Conservation (phyloP, 352 stramenopile genomes). For the Sclerospora graminicola region DNA sequence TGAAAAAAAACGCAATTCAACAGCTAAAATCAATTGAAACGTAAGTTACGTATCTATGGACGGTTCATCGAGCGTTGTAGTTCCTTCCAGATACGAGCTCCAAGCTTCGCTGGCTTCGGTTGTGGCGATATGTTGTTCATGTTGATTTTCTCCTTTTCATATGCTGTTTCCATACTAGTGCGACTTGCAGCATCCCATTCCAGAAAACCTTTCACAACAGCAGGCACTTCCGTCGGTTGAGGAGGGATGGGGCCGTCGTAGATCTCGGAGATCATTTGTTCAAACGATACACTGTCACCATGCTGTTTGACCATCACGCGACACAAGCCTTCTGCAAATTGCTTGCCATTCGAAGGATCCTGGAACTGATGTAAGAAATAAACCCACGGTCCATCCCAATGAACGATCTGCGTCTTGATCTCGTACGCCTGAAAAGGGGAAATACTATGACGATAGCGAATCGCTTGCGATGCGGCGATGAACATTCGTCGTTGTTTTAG, state of each 20-base stretch:
- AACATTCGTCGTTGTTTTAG: slow-evolving; percentile 59
- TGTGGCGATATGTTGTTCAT: not conserved
- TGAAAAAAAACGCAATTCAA: too few species aligned
- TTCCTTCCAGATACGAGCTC: slow-evolving; percentile 19
- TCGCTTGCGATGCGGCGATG: slow-evolving; percentile 44
- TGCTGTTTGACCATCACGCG: slow-evolving; percentile 23
- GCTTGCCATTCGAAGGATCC: slow-evolving; percentile 32
- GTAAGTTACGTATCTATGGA: too few species aligned
- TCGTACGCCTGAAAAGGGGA: slow-evolving; percentile 47
- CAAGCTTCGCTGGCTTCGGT: slow-evolving; percentile 12
- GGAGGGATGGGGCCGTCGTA: slow-evolving; percentile 13
- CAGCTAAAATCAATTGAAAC: too few species aligned
- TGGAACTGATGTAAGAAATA: slow-evolving; percentile 57
- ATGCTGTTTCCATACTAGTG: slow-evolving; percentile 23
- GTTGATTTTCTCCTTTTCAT: slow-evolving; percentile 7
- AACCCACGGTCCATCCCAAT: slow-evolving; percentile 49
- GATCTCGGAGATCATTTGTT: slow-evolving; percentile 24
- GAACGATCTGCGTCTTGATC: slow-evolving; percentile 41
- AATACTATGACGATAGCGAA: slow-evolving; percentile 56
- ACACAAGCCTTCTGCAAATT: slow-evolving; percentile 44
- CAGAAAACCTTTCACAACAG: slow-evolving; percentile 28
- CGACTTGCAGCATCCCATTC: slow-evolving; percentile 29
- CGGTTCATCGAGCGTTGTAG: slow-evolving; percentile 36
- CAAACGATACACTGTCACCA: slow-evolving; percentile 10
- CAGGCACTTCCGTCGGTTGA: slow-evolving; percentile 18